Base-by-base conservation (phyloP, 805 yeast species). In the Clavispora asparagi region DNA sequence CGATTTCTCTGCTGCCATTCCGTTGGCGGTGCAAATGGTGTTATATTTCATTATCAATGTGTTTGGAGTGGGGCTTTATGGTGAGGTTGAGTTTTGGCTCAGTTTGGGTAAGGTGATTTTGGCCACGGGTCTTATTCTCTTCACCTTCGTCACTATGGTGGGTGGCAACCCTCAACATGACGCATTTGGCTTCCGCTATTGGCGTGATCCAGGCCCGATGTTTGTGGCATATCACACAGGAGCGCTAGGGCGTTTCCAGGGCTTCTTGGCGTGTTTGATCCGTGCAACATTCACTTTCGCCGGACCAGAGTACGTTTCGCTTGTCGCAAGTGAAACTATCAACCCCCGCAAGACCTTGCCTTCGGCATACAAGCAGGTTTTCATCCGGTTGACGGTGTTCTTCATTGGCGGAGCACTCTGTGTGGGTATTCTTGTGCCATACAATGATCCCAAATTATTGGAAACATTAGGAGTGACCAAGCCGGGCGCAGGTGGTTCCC, bases 241-340 rank as follows among this genome's bases (percentile, higher is more conserved):
- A 0, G 57, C 65, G 0, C 55, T 78, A 41, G 94, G 92, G 23
- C 67, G 83, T 48, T 83, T 85, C 55, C 78, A 83, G 55, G 95
- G 92, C 1, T 86, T 85, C 56, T 63, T 85, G 55, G 76, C 82
- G 0, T 84, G 91, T 50, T 63, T 87, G 40, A 74, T 79, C 44
- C 81, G 79, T 49, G 95, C 95, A 7, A 71, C 85, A 27, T 88
- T 84, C 61, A 85, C 94, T 14, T 81, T 86, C 52, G 87, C 87
- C 3, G 96, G 95, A 0, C 95, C 96, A 1, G 96, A 89, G 63
- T 85, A 86, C 56, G 78, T 89, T 31, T 77, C 92, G 1, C 83
- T 86, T 86, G 81, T 87, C 30, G 95, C 95, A 3, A 89, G 95
- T 40, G 96, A 89, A 61, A 81, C 87, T 2, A 68, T 76, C 30